A percentile compares a stretch with the other conserved stretches of the same genome.
phyloP scores from a whole-genome alignment of 1,284 basidiomycete species.

The Malassezia obtusa region DNA sequence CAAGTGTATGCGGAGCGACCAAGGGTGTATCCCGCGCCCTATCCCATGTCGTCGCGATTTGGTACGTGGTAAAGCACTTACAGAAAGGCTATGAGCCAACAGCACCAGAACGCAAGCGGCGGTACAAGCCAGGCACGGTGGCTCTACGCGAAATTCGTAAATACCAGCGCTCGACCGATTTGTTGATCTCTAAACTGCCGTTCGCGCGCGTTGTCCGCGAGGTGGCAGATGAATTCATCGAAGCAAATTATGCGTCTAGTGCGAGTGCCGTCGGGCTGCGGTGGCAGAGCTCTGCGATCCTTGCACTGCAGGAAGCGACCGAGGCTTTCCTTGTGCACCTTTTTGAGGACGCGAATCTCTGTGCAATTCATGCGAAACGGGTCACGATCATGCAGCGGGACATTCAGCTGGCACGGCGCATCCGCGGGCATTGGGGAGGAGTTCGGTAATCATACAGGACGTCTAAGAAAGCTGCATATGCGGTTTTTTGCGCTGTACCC shows the following conservation, averaged over 20 bases:
- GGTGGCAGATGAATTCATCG: constrained; percentile 44
- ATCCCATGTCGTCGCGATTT: background rate
- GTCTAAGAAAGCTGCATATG: constrained; percentile 17
- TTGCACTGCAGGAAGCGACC: constrained; percentile 47
- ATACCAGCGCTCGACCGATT: constrained; percentile 45
- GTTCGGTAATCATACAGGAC: constrained; percentile 24
- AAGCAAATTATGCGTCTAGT: constrained; percentile 31
- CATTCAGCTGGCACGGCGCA: constrained; percentile 43
- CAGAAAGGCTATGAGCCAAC: background rate
- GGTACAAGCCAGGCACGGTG: constrained; percentile 44
- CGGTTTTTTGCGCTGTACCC: constrained; percentile 54
- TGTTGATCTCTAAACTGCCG: constrained; percentile 43
- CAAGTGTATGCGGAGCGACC: background rate
- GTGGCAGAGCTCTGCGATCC: constrained; percentile 46
- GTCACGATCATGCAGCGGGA: constrained; percentile 48
- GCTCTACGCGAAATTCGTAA: constrained; percentile 45
- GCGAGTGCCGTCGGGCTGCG: constrained; percentile 33
- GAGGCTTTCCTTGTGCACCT: constrained; percentile 46
- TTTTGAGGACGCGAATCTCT: constrained; percentile 47
- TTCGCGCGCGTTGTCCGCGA: constrained; percentile 46
- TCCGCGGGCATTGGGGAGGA: constrained; percentile 46
- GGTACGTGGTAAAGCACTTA: background rate
- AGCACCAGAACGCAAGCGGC: constrained; percentile 16
- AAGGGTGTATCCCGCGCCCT: background rate
- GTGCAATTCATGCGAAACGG: constrained; percentile 43